Evolutionary conservation across 2,329 filamentous ascomycete genomes (phyloP).

Genomic region (Aspergillus uvarum): DNA sequence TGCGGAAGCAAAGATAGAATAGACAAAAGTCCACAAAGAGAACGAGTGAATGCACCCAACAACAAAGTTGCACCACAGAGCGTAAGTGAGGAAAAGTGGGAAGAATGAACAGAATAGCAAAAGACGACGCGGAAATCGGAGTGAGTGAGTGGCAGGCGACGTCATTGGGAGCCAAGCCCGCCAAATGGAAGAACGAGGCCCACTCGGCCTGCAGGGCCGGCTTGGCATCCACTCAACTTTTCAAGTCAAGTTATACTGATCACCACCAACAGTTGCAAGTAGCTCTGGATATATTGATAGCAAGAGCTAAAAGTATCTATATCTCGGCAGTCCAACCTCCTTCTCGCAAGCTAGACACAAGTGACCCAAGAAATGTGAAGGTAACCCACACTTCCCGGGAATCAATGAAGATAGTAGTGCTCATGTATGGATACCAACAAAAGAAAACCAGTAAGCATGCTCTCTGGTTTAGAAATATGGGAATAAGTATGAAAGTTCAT

Average conservation of each 20-base stretch:
- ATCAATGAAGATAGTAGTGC: background rate
- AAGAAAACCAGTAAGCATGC: background rate
- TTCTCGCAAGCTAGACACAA: background rate
- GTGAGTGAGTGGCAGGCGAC: constrained; percentile 3
- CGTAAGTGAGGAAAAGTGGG: background rate
- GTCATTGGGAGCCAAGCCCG: constrained; percentile 4
- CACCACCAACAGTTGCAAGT: no score
- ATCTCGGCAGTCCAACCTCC: background rate
- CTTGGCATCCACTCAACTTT: constrained; percentile 1
- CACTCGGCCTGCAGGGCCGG: constrained; percentile 8
- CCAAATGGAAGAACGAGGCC: background rate
- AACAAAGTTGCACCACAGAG: background rate
- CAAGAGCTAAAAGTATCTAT: background rate
- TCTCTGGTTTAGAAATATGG: background rate
- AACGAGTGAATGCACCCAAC: constrained; percentile 3
- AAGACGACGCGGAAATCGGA: background rate
- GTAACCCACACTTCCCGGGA: background rate
- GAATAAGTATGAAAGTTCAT: background rate
- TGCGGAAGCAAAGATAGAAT: background rate
- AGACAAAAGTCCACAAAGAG: constrained; percentile 5
- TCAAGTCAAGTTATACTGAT: no score
- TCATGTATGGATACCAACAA: background rate
- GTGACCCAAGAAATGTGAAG: background rate
- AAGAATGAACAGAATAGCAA: background rate
- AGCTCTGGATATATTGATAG: background rate